Evolutionary conservation across 2,329 filamentous ascomycete genomes (phyloP).

Genomic region (Chrysoporthe deuterocubensis): DNA sequence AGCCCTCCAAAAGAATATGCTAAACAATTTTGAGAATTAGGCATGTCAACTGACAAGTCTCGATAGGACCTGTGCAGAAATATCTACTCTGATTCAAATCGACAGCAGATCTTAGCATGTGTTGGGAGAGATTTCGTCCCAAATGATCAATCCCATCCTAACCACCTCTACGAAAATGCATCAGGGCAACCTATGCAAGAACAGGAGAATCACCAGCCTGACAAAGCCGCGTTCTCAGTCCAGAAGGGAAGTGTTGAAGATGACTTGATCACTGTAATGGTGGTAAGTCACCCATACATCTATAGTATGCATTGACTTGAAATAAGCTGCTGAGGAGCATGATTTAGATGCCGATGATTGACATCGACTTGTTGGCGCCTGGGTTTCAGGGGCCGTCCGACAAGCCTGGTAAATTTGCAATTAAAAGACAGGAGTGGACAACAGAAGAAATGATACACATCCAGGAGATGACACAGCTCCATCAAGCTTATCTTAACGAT

Average conservation of each 20-base stretch:
- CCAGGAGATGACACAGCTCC: neutral
- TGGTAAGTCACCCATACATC: constrained; percentile 1
- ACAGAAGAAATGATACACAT: neutral
- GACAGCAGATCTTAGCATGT: too few species aligned
- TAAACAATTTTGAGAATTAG: too few species aligned
- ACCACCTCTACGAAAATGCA: too few species aligned
- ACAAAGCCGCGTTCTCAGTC: neutral
- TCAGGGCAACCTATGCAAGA: too few species aligned
- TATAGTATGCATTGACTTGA: neutral
- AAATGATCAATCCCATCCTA: too few species aligned
- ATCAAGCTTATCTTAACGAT: neutral
- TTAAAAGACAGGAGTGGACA: neutral
- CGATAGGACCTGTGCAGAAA: neutral
- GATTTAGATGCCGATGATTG: constrained; percentile 5
- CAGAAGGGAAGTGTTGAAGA: neutral
- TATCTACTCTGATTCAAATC: too few species aligned
- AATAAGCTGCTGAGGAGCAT: constrained; percentile 3
- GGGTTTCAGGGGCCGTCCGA: neutral
- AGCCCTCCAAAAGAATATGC: too few species aligned
- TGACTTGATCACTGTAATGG: neutral
- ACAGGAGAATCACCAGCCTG: too few species aligned
- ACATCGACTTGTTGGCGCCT: constrained; percentile 2
- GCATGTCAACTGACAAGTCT: neutral
- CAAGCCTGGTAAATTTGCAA: neutral
- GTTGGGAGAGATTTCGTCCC: too few species aligned